Base-by-base conservation (phyloP, 2,329 filamentous ascomycete species). In the Epichloe typhina region DNA sequence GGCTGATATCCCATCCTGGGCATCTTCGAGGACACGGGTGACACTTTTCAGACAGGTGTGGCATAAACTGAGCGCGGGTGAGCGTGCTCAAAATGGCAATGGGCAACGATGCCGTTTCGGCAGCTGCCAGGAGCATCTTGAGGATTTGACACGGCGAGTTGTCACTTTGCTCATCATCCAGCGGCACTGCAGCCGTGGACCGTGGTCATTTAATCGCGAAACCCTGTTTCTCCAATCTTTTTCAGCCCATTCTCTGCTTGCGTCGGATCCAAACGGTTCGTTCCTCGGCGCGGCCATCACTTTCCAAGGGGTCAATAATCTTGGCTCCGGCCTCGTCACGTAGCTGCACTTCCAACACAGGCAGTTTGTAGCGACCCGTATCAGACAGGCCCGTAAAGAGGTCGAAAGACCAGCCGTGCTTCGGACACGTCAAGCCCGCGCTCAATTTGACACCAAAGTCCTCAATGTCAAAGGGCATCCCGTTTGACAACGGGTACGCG, bases 371-470 rank as follows among this genome's bases (percentile, higher is more conserved):
- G 44, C 65, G 76, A 1, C 75, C 81, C 0, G 81, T 73, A 60
- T 86, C 83, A 1, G 72, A 73, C 57, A 69, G 69, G 0, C 83
- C 83, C 0, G 82, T 77, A 49, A 79, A 76, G 2, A 86, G 58
- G 59, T 87, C 83, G 62, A 86, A 87, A 0, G 80, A 82, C 83
- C 83, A 87, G 4, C 72, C 77, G 54, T 86, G 83, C 55, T 84
- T 84, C 0, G 82, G 80, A 61, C 83, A 87, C 0, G 72, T 75
- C 3, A 87, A 66, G 0, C 82, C 83, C 0, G 79, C 73, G 50
- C 79, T 83, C 6, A 84, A 62, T 4, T 74, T 69, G 2, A 84
- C 66, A 0, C 83, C 83, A 60, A 86, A 87, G 53, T 87, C 83
- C 56, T 87, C 83, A 57, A 87, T 86, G 50, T 87, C 83, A 52